Evolutionary conservation across 2,329 filamentous ascomycete genomes (phyloP).

Genomic region (Dichotomopilus funicola): DNA sequence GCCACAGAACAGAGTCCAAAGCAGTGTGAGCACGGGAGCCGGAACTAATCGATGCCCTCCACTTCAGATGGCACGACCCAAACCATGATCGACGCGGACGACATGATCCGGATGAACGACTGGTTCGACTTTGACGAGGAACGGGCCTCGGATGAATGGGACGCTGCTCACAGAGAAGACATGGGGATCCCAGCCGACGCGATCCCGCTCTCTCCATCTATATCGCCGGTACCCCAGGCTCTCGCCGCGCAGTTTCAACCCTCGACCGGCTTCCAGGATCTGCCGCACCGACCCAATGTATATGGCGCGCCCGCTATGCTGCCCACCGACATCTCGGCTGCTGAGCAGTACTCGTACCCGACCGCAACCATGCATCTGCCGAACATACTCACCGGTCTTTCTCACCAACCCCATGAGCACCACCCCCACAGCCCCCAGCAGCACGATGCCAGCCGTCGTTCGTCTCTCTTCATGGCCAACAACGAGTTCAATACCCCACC

Average conservation of each 20-base stretch:
- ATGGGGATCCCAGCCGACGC: conserved; percentile 23
- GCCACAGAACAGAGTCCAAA: conserved; percentile 11
- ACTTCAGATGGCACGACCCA: conserved; percentile 40
- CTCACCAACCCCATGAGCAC: conserved; percentile 27
- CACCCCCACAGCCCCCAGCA: conserved; percentile 27
- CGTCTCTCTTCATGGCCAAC: conserved; percentile 37
- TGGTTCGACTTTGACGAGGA: conserved; percentile 44
- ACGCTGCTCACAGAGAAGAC: not conserved
- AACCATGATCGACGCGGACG: conserved; percentile 47
- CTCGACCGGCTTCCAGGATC: conserved; percentile 35
- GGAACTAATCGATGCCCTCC: conserved; percentile 8
- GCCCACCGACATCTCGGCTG: conserved; percentile 29
- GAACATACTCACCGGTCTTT: conserved; percentile 38
- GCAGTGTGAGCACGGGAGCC: not conserved
- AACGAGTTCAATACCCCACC: conserved; percentile 40
- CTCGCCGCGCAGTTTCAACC: conserved; percentile 29
- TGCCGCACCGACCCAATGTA: conserved; percentile 38
- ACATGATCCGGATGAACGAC: conserved; percentile 40
- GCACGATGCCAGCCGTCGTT: conserved; percentile 33
- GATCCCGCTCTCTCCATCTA: conserved; percentile 20
- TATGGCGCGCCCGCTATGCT: conserved; percentile 36
- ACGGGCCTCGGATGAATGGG: conserved; percentile 38
- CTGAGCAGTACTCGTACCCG: conserved; percentile 26
- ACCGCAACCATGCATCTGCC: conserved; percentile 33
- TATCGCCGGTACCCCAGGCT: conserved; percentile 32